Evolutionary conservation across 352 stramenopile species (phyloP), one percentile per base, ranked within the genome.

Genomic region (Peronospora farinosa): DNA sequence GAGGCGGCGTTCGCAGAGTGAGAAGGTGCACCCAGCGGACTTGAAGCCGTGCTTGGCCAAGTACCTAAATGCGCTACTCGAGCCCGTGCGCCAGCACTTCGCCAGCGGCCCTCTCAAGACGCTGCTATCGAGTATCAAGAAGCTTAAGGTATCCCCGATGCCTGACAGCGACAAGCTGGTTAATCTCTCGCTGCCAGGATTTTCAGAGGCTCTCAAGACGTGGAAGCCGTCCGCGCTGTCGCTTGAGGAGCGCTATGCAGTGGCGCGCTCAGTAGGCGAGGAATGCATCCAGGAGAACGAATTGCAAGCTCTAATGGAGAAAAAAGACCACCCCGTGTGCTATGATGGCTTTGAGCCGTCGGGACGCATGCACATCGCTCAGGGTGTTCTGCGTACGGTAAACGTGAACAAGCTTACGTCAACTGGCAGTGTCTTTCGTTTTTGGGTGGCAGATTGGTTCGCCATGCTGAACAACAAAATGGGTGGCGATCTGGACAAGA

Each of bases 381-480:
- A 99, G 70, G 93, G 93, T 42, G 87, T 98, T 16, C 72, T 98
- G 55, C 86, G 94, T 38, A 96, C 96, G 5, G 95, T 99, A 74
- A 99, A 99, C 71, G 96, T 99, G 53, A 91, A 91, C 68, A 85
- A 84, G 35, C 74, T 92, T n/a, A 98, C 95, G 30, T 82, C 71
- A 10, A 65, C 84, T 5, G 96, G 96, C 23, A 91, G 92, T 19
- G 95, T 97, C 7, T 99, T 99, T 69, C 94, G 97, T 63, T 99
- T 99, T 71, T 99, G 97, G 97, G 96, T 99, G 23, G 97, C 97
- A n/a, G 97, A 99, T 69, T 99, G 97, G 97, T 99, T 99, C 68
- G 97, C 96, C 12, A 92, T 99, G 60, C 92, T 99, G 60, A 99
- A 99, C 72, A 98, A 97, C 72, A 99, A 99, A 74, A 98, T 99